Conservation (phyloP, 2,329 filamentous ascomycete species). For the Fusarium albosuccineum region DNA sequence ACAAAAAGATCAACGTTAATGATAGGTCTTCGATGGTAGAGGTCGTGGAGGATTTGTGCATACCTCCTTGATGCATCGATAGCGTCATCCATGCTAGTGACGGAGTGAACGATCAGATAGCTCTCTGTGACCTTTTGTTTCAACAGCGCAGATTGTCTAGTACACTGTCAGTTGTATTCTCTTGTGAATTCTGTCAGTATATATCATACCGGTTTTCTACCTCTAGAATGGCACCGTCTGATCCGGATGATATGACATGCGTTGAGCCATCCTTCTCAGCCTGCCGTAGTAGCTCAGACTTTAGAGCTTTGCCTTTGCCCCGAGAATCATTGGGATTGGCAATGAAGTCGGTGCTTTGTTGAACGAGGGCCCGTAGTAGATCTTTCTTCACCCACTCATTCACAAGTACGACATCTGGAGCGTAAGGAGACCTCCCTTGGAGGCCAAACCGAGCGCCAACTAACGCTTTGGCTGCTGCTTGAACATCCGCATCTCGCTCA, state of each 20-base stretch:
- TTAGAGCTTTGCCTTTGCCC: neutral
- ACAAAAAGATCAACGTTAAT: neutral
- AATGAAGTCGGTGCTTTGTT: conserved; percentile 24
- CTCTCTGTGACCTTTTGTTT: conserved; percentile 22
- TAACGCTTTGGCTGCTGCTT: conserved; percentile 30
- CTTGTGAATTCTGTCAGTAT: accelerated
- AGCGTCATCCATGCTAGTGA: conserved; percentile 35
- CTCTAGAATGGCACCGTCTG: conserved; percentile 25
- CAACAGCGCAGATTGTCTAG: conserved; percentile 13
- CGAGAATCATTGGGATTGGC: neutral
- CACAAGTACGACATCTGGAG: conserved; percentile 36
- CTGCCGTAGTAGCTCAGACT: neutral
- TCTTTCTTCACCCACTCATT: conserved; percentile 44
- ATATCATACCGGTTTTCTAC: conserved; percentile 12
- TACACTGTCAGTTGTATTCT: accelerated
- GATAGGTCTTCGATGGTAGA: no score
- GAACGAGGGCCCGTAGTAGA: conserved; percentile 25
- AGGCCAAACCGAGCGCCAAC: conserved; percentile 33
- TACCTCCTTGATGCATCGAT: conserved; percentile 23
- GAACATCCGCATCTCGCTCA: conserved; percentile 37
- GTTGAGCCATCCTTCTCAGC: conserved; percentile 24
- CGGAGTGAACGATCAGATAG: conserved; percentile 25
- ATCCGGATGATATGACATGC: conserved; percentile 22
- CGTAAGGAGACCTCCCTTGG: conserved; percentile 35
- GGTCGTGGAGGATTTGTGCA: accelerated